phyloP scores from a whole-genome alignment of 768 basidiomycete genomes.

The Rubroboletus satanas region DNA sequence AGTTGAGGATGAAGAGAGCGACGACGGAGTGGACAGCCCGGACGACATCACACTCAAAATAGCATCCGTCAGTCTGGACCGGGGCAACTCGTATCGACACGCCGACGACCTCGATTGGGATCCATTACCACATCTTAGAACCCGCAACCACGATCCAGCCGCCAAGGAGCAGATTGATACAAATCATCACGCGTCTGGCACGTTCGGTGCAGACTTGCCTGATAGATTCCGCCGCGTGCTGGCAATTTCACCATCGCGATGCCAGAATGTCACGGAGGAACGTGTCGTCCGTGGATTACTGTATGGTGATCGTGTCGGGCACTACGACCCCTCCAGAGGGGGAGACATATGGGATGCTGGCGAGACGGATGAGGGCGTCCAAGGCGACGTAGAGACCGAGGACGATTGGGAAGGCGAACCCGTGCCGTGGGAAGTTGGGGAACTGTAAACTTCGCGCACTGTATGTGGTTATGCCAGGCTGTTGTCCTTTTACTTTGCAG shows the following conservation, averaged over 20 bases:
- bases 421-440: slow-evolving; percentile 77
- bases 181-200: slow-evolving; percentile 34
- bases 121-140: slow-evolving; percentile 24
- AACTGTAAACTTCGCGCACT: slow-evolving; percentile 45
- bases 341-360: slow-evolving; percentile 77
- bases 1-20: slow-evolving; percentile 32
- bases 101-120: slow-evolving; percentile 27
- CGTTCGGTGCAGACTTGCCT: slow-evolving; percentile 57
- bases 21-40: slow-evolving; percentile 20
- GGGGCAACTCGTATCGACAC: slow-evolving; percentile 9
- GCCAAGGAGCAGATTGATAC: slow-evolving; percentile 15
- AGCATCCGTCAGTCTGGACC: slow-evolving; percentile 11
- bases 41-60: slow-evolving; percentile 23
- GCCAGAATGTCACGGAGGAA: slow-evolving; percentile 43
- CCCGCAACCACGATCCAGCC: slow-evolving; percentile 24
- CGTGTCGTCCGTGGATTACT: slow-evolving; percentile 57
- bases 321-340: slow-evolving; percentile 61
- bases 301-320: slow-evolving; percentile 50
- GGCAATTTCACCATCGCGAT: slow-evolving; percentile 50
- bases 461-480: slow-evolving; percentile 30
- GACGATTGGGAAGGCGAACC: slow-evolving; percentile 76
- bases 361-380: slow-evolving; percentile 46
- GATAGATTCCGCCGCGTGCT: slow-evolving; percentile 63
- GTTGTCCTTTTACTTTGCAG: slow-evolving; percentile 27
- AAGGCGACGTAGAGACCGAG: slow-evolving; percentile 49